Evolutionary conservation across 805 yeast genomes (phyloP).

Genomic region (Myxozyma lipomycoides): DNA sequence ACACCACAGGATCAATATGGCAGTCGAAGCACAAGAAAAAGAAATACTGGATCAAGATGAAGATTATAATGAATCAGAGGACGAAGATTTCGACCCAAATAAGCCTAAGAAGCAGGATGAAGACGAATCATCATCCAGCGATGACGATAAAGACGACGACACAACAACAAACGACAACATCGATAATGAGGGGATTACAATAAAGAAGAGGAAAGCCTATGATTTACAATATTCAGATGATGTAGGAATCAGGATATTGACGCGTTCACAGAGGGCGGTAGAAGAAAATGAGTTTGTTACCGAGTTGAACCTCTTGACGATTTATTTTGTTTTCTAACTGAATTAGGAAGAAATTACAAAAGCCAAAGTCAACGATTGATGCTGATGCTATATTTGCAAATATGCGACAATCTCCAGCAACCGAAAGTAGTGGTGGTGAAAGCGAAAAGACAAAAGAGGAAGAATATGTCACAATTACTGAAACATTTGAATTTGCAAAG

Average conservation of each 20-base stretch:
- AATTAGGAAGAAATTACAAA: too few relatives aligned
- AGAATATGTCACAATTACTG: slow-evolving; percentile 63
- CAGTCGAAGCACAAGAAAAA: not conserved
- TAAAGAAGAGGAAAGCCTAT: not conserved
- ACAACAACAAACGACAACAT: slow-evolving; percentile 7
- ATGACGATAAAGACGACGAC: slow-evolving; percentile 16
- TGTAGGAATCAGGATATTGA: slow-evolving; percentile 17
- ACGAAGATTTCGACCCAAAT: slow-evolving; percentile 29
- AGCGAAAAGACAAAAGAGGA: slow-evolving; percentile 30
- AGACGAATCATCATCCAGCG: slow-evolving; percentile 4
- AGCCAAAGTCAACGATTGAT: slow-evolving; percentile 27
- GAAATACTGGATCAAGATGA: not conserved
- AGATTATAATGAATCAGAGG: slow-evolving; percentile 31
- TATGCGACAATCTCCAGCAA: slow-evolving; percentile 10
- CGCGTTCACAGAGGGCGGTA: slow-evolving; percentile 19
- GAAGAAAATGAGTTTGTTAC: slow-evolving; percentile 17
- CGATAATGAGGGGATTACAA: slow-evolving; percentile 5
- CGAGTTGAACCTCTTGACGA: too few relatives aligned
- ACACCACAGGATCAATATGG: too few relatives aligned
- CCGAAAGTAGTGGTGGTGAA: not conserved
- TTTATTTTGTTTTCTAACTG: too few relatives aligned
- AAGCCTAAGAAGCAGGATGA: slow-evolving; percentile 12
- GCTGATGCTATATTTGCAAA: slow-evolving; percentile 28
- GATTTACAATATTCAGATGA: slow-evolving; percentile 8
- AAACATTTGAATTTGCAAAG: slow-evolving; percentile 88